A percentile compares a stretch with the other conserved stretches of the same genome.
phyloP scores from a whole-genome alignment of 2,329 filamentous ascomycete species.

The Amauroascus verrucosus region DNA sequence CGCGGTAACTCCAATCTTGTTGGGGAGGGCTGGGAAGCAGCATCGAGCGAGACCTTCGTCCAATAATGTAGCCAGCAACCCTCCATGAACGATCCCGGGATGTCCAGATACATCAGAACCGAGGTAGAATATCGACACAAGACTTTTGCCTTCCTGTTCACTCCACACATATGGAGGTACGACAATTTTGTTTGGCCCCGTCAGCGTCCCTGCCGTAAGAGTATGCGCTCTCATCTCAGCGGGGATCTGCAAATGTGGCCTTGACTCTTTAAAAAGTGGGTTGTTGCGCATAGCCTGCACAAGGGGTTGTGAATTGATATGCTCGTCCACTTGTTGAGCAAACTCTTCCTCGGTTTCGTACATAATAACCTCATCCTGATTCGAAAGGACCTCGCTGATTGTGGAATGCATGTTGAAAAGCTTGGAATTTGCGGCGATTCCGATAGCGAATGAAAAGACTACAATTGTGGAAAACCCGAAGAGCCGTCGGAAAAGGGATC shows the following conservation, averaged over 20 bases:
- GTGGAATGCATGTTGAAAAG: conserved; percentile 26
- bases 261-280: conserved; percentile 59
- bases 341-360: conserved; percentile 50
- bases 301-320: conserved; percentile 68
- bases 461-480: conserved; percentile 31
- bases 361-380: conserved; percentile 61
- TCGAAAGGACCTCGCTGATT: conserved; percentile 42
- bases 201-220: conserved; percentile 69
- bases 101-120: conserved; percentile 56
- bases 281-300: conserved; percentile 56
- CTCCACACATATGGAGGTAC: conserved; percentile 73
- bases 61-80: conserved; percentile 56
- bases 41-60: conserved; percentile 59
- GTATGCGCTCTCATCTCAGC: conserved; percentile 57
- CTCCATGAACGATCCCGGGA: conserved; percentile 63
- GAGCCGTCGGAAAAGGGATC: conserved; percentile 27
- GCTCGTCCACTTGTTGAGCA: conserved; percentile 54
- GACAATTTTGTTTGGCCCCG: conserved; percentile 63
- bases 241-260: conserved; percentile 83
- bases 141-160: conserved; percentile 58
- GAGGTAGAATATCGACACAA: conserved; percentile 56
- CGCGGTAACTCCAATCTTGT: conserved; percentile 46
- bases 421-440: conserved; percentile 23
- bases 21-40: conserved; percentile 42
- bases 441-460: conserved; percentile 26